These are phyloP conservation scores for Annulohypoxylon nitens DNA, from an alignment of 495 filamentous ascomycete species.

Conservation along the genomic window DNA sequence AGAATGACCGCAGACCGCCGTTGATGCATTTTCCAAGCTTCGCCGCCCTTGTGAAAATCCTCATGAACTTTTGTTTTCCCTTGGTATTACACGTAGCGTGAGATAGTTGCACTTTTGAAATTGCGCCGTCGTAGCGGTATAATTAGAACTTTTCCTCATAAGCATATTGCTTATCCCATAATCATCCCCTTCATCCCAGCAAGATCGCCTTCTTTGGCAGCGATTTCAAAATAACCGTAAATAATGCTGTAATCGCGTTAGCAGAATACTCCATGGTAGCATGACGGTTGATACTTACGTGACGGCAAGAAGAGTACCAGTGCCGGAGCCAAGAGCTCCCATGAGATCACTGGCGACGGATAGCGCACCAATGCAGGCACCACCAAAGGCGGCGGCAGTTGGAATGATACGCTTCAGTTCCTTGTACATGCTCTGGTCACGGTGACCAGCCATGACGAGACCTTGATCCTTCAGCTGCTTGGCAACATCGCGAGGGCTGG, in stretches of 20 bases:
- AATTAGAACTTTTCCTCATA: conserved; percentile 22
- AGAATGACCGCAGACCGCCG: conserved; percentile 45
- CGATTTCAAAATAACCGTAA: conserved; percentile 99
- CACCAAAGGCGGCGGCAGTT: conserved; percentile 97
- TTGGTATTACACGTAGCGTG: conserved; percentile 51
- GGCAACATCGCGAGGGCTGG: conserved; percentile 95
- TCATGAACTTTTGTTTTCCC: conserved; percentile 48
- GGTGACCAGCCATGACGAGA: conserved; percentile 98
- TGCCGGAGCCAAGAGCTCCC: conserved; percentile 95
- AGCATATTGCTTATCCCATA: conserved; percentile 64
- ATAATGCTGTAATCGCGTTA: conserved; percentile 77
- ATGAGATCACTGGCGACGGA: conserved; percentile 96
- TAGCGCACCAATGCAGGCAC: conserved; percentile 98
- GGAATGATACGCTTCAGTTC: conserved; percentile 99
- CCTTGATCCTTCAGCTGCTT: conserved; percentile 99
- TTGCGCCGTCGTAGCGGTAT: conserved; percentile 40
- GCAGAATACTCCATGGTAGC: conserved; percentile 15
- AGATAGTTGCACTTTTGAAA: conserved; percentile 44
- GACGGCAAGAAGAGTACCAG: conserved; percentile 97
- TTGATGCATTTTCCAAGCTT: conserved; percentile 51
- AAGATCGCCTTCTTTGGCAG: conserved; percentile 97
- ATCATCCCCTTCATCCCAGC: conserved; percentile 92
- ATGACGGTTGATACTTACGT: conserved; percentile 77
- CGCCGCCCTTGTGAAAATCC: conserved; percentile 50
- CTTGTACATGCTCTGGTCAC: conserved; percentile 99